Evolutionary conservation across 345 rosid genomes (phyloP).

Genomic region (Cardamine resedifolia): DNA sequence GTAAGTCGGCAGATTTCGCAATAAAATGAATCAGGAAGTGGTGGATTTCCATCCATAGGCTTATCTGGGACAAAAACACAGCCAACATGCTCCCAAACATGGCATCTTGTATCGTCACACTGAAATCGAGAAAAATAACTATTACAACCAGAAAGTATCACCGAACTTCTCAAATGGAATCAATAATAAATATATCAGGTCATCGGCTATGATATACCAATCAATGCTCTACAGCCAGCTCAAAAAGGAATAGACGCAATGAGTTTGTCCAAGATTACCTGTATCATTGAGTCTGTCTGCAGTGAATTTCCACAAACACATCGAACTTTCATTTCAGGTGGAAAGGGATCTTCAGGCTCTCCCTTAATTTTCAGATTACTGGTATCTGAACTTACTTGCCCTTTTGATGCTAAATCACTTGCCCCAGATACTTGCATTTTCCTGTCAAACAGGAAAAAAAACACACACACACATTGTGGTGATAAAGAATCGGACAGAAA

Average conservation of each 20-base stretch:
- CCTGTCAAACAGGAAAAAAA: conserved; percentile 43
- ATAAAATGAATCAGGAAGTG: conserved; percentile 67
- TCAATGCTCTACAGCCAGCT: not conserved
- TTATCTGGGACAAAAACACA: conserved; percentile 84
- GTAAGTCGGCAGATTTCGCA: conserved; percentile 90
- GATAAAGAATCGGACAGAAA: not conserved
- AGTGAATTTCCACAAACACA: conserved; percentile 87
- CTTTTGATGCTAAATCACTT: conserved; percentile 82
- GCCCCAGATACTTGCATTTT: conserved; percentile 95
- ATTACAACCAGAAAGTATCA: not conserved
- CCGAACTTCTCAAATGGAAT: not conserved
- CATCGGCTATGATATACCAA: conserved; percentile 1
- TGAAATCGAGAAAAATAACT: conserved; percentile 26
- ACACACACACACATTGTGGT: conserved; percentile 21
- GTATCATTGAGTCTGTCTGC: conserved; percentile 72
- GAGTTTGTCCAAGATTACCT: conserved; percentile 40
- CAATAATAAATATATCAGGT: conserved; percentile 2
- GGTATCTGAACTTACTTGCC: conserved; percentile 63
- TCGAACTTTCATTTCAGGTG: conserved; percentile 63
- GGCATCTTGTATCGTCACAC: conserved; percentile 86
- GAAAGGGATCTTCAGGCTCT: conserved; percentile 57
- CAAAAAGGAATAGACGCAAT: conserved; percentile 1
- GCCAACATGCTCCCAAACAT: conserved; percentile 74
- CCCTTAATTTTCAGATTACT: conserved; percentile 64
- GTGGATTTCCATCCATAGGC: conserved; percentile 62